Percentiles rank a stretch among this genome's conserved stretches.
Evolutionary conservation across 2,329 filamentous ascomycete species (phyloP).

Genomic region (Clarireedia sp.): DNA sequence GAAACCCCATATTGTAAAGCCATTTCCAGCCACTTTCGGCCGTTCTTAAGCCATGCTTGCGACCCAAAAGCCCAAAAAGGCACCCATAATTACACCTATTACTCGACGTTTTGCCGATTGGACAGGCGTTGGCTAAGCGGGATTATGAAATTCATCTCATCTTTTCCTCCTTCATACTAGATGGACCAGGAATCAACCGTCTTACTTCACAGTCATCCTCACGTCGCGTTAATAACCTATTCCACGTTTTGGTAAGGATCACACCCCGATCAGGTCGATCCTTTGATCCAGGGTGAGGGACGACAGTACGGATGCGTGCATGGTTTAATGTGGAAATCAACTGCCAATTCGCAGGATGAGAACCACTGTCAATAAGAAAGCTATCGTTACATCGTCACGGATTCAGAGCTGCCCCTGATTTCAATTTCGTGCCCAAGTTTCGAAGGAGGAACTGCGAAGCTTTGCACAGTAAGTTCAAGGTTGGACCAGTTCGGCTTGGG

Average conservation of each 20-base stretch:
- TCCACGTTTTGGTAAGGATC: constrained; percentile 10
- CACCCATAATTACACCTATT: too few species aligned
- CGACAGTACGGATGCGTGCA: too few species aligned
- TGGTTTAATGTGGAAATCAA: constrained; percentile 5
- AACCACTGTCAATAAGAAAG: not conserved
- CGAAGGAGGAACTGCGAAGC: not conserved
- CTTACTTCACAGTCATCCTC: constrained; percentile 4
- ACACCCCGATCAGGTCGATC: not conserved
- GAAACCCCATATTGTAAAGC: not conserved
- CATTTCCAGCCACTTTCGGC: too few species aligned
- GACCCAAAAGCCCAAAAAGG: too few species aligned
- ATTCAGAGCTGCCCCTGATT: not conserved
- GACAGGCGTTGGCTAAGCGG: too few species aligned
- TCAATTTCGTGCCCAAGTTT: not conserved
- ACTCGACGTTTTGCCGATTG: too few species aligned
- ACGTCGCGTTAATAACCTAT: not conserved
- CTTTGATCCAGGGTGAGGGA: not conserved
- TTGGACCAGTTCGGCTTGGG: not conserved
- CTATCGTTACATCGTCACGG: constrained; percentile 4
- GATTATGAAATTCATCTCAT: not conserved
- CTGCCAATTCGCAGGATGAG: not conserved
- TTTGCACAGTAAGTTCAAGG: not conserved
- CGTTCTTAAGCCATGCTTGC: too few species aligned
- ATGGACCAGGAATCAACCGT: constrained; percentile 2
- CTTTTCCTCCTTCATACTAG: not conserved